phyloP scores from a whole-genome alignment of 768 basidiomycete species.

The Cyclocybe cylindracea region DNA sequence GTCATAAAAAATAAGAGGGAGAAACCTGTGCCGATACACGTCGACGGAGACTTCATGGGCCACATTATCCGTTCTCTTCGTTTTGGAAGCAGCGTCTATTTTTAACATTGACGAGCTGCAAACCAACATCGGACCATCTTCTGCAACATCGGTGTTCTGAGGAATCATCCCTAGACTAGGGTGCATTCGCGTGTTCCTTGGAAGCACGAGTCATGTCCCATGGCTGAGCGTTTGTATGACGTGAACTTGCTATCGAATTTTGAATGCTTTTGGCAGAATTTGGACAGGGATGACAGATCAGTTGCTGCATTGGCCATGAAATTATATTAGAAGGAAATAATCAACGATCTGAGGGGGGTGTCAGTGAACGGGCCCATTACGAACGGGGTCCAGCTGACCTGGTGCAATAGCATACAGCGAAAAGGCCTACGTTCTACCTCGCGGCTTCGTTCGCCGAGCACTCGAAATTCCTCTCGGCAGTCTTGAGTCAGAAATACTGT shows the following conservation, averaged over 20 bases:
- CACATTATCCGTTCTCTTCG: conserved; percentile 1
- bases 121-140: conserved; percentile 9
- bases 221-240: neutral
- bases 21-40: neutral
- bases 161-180: conserved; percentile 2
- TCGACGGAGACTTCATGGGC: conserved; percentile 2
- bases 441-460: conserved; percentile 88
- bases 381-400: too few species aligned
- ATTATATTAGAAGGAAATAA: too few species aligned
- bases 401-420: conserved; percentile 61
- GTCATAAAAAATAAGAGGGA: neutral
- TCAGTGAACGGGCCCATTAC: too few species aligned
- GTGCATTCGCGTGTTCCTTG: too few species aligned
- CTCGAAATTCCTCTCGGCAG: conserved; percentile 76
- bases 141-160: conserved; percentile 8
- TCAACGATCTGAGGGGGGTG: too few species aligned
- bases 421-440: conserved; percentile 88
- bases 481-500: conserved; percentile 55
- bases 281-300: too few species aligned
- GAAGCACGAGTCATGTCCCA: too few species aligned
- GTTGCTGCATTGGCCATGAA: too few species aligned
- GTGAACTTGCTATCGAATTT: neutral
- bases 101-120: conserved; percentile 12
- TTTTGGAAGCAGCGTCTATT: neutral
- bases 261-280: too few species aligned